A percentile compares a stretch with the other conserved stretches of the same genome.
Conservation (phyloP, 345 rosid genomes). For the Punica granatum region DNA sequence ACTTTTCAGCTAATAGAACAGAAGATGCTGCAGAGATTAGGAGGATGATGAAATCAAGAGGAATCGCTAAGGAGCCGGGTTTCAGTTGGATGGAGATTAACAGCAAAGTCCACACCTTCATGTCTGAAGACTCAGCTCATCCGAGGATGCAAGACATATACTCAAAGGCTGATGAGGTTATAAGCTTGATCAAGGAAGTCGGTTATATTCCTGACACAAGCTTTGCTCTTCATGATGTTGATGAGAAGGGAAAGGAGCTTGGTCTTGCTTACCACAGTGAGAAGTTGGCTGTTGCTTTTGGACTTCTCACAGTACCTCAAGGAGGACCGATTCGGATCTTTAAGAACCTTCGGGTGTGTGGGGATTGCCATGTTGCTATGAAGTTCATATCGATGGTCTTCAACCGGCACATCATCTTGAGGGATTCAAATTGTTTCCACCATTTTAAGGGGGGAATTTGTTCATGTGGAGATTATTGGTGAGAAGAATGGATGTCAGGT, state of each 20-base stretch:
- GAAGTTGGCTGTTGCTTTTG: constrained; percentile 83
- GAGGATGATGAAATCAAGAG: constrained; percentile 61
- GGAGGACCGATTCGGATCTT: constrained; percentile 70
- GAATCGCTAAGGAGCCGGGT: constrained; percentile 77
- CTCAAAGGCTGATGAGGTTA: constrained; percentile 60
- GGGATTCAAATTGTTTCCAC: constrained; percentile 92
- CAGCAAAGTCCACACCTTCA: constrained; percentile 55
- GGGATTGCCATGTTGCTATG: constrained; percentile 89
- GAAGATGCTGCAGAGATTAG: constrained; percentile 68
- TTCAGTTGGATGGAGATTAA: constrained; percentile 70
- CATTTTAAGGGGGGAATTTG: constrained; percentile 76
- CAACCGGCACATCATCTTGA: constrained; percentile 53
- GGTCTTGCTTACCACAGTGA: constrained; percentile 89
- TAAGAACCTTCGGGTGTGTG: constrained; percentile 90
- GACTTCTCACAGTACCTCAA: constrained; percentile 40
- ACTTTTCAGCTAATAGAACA: constrained; percentile 59
- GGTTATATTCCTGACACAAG: constrained; percentile 70
- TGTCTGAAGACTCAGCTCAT: constrained; percentile 75
- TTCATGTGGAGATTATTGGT: constrained; percentile 96
- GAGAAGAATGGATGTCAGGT: constrained; percentile 8
- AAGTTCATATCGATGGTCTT: constrained; percentile 57
- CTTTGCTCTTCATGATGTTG: constrained; percentile 71
- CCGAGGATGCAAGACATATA: constrained; percentile 55
- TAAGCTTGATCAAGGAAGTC: constrained; percentile 54
- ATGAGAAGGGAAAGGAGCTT: constrained; percentile 63